Base-by-base conservation (phyloP, 176 grass and related monocot species). In the Musa itinerans region DNA sequence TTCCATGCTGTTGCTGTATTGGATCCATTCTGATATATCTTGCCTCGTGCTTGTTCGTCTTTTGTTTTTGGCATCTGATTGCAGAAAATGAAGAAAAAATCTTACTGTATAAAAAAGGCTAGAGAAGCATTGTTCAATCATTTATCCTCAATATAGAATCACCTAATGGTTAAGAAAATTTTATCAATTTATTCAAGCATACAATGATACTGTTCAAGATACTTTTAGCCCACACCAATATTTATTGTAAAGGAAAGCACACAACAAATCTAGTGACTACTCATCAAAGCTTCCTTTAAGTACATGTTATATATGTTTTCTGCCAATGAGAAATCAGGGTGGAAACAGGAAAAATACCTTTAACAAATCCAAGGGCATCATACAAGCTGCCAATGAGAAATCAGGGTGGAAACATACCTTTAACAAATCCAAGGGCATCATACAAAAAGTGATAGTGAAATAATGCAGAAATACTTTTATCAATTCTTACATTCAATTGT, bases 61-160 rank as follows among this genome's bases (percentile, higher is more conserved):
- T 63, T 73, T 83, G 77, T 87, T 88, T 83, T 96, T 96, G 74
- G 90, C 89, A 81, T 96, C 89, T 96, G 84, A 81, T 81, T 71
- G 20, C 50, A 50, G 77, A 53, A 52, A 43, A 78, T 50, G 81
- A 65, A 73, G 51, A 65, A 34, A 65, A 63, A 27, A 48, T 69
- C 2, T 53, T 15, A 24, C 3, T 64, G 21, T 1, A 76, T 21
- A 34, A 15, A 54, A 27, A 3, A 16, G 11, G 10, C 7, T 58
- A 55, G 3, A 14, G 22, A 56, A 56, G 11, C 9, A 74, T 26
- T 9, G 27, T 74, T 56, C 10, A 16, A 27, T 3, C 21, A 56
- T 25, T 54, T 74, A 23, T 7, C 72, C 11, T 50, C 29, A 70
- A 43, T 50, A 20, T 51, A 21, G 68, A 48, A 34, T 69, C 12